These are phyloP conservation scores for Trypanosoma rangeli DNA, from an alignment of 208 protist genomes.

Conservation along the genomic window DNA sequence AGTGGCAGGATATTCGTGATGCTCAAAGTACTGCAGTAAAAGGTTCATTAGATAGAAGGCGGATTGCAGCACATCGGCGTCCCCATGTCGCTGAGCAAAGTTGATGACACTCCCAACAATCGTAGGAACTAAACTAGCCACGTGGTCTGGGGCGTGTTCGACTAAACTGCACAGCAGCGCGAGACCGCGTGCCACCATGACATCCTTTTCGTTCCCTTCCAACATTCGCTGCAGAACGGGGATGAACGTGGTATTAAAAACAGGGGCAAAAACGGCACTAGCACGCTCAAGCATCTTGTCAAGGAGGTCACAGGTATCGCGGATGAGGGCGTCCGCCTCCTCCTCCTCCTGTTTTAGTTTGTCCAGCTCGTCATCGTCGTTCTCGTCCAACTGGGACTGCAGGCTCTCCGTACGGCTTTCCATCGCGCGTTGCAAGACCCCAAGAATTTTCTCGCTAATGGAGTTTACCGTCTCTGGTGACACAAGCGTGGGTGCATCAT, in stretches of 20 bases:
- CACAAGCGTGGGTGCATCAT: conserved; percentile 53
- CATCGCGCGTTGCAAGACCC: conserved; percentile 50
- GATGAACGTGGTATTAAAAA: conserved; percentile 64
- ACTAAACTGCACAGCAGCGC: conserved; percentile 78
- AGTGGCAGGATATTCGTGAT: conserved; percentile 19
- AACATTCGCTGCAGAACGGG: conserved; percentile 67
- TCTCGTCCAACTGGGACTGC: conserved; percentile 51
- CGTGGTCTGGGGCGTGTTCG: conserved; percentile 51
- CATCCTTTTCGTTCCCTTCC: conserved; percentile 57
- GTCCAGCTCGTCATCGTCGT: conserved; percentile 89
- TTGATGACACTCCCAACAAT: conserved; percentile 47
- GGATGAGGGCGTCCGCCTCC: conserved; percentile 64
- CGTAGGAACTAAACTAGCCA: conserved; percentile 46
- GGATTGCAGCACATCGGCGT: conserved; percentile 63
- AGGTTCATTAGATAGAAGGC: conserved; percentile 79
- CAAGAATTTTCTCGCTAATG: conserved; percentile 73
- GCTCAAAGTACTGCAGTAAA: conserved; percentile 58
- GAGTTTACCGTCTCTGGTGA: conserved; percentile 43
- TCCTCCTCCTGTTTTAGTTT: conserved; percentile 69
- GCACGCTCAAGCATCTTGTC: conserved; percentile 67
- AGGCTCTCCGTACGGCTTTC: conserved; percentile 52
- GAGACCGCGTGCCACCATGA: conserved; percentile 56
- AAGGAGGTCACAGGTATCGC: conserved; percentile 55
- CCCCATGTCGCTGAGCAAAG: conserved; percentile 45
- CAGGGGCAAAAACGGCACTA: conserved; percentile 62